Evolutionary conservation across 352 stramenopile species (phyloP).

Genomic region (Phytophthora chlamydospora): DNA sequence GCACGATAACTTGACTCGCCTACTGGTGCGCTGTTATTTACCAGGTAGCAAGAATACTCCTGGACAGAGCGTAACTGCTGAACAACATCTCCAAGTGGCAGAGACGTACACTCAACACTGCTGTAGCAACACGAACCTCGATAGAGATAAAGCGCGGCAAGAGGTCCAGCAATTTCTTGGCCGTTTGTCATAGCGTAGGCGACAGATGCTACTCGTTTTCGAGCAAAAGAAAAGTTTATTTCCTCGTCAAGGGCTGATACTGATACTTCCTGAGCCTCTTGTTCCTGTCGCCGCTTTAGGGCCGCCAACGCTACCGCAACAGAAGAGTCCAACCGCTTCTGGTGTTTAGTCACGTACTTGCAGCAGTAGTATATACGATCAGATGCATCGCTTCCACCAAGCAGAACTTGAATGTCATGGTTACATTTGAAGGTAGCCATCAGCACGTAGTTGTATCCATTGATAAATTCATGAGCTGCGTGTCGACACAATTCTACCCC

Average conservation of each 20-base stretch:
- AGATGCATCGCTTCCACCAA: not conserved
- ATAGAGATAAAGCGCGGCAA: slow-evolving; percentile 4
- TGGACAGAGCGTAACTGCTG: not conserved
- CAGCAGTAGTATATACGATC: slow-evolving; percentile 4
- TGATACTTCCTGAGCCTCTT: not conserved
- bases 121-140: slow-evolving; percentile 5
- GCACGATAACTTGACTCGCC: not conserved
- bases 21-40: not conserved
- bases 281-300: not conserved
- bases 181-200: slow-evolving; percentile 5
- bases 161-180: slow-evolving; percentile 5
- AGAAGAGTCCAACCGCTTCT: slow-evolving; percentile 1
- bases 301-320: no score
- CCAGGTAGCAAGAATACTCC: no score
- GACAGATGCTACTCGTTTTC: slow-evolving; percentile 2
- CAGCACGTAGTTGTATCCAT: slow-evolving; percentile 6
- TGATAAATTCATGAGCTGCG: slow-evolving; percentile 3
- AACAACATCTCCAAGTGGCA: slow-evolving; percentile 3
- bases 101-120: not conserved
- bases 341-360: slow-evolving; percentile 7
- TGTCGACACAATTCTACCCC: no score
- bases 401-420: not conserved
- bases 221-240: not conserved
- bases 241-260: no score
- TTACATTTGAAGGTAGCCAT: slow-evolving; percentile 9